Conservation (phyloP, 106 monocot genomes). For the Dendrobium catenatum region DNA sequence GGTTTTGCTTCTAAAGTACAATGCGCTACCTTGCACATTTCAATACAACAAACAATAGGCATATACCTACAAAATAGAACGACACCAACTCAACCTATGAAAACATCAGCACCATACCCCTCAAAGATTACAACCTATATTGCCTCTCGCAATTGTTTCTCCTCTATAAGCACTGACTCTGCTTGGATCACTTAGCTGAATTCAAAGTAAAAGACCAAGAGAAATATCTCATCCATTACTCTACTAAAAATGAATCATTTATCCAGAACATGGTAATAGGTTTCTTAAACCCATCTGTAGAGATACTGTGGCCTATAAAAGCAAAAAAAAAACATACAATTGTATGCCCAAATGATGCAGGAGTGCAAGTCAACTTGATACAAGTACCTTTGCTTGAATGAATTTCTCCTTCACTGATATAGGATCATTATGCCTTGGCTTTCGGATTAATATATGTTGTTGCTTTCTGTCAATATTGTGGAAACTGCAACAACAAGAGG, state of each 20-base stretch:
- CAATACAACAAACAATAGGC: not conserved
- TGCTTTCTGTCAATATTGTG: constrained; percentile 27
- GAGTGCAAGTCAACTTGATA: not conserved
- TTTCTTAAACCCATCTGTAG: not conserved
- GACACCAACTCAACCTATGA: not conserved
- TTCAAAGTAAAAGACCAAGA: not conserved
- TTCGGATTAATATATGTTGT: constrained; percentile 33
- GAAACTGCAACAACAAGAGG: constrained; percentile 25
- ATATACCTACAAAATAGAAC: not conserved
- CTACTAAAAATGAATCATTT: not conserved
- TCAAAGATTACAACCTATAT: not conserved
- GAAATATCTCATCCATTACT: not conserved
- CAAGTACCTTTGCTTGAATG: constrained; percentile 90
- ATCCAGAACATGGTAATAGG: not conserved
- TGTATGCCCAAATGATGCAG: not conserved
- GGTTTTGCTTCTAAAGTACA: not conserved
- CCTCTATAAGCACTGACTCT: not conserved
- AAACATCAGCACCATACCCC: not conserved
- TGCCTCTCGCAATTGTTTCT: not conserved
- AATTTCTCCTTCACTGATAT: constrained; percentile 97
- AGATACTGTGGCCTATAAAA: not conserved
- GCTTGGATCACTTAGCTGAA: not conserved
- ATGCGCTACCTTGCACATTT: not conserved
- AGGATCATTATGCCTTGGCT: constrained; percentile 72
- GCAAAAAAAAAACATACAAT: not conserved